Conservation (phyloP, 2,329 filamentous ascomycete genomes). For the Clarireedia paspali region DNA sequence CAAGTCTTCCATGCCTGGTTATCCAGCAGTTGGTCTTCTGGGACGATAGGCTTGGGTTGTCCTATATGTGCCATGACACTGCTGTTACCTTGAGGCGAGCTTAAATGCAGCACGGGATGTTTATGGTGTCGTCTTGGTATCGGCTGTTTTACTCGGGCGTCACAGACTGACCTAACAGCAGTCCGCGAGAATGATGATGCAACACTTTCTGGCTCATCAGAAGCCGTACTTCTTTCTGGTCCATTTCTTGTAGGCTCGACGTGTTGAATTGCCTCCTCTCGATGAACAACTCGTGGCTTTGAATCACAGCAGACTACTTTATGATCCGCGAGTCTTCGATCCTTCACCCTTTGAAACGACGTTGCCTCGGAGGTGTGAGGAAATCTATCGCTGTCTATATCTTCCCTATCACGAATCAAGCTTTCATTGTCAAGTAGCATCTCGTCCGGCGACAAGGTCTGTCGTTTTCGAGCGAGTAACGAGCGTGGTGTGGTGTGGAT, state of each 20-base stretch:
- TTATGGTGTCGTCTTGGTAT: not conserved
- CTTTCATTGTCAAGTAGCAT: conserved; percentile 25
- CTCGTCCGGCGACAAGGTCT: conserved; percentile 20
- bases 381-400: not conserved
- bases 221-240: not conserved
- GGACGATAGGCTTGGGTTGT: conserved; percentile 10
- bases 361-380: not conserved
- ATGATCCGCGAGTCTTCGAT: not conserved
- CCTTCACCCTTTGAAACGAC: not conserved
- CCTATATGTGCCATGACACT: conserved; percentile 24
- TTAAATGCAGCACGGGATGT: conserved; percentile 16
- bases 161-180: not conserved
- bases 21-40: conserved; percentile 20
- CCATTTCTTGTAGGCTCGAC: not conserved
- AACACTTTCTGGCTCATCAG: not conserved
- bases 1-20: conserved; percentile 27
- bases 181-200: not conserved
- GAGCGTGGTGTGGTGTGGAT: conserved; percentile 1
- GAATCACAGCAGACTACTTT: not conserved
- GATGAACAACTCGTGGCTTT: not conserved
- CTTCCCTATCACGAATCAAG: not conserved
- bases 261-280: not conserved
- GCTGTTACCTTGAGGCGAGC: conserved; percentile 14
- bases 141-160: not conserved
- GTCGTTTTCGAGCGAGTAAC: not conserved